These are phyloP conservation scores for Ophiostoma ulmi DNA, from an alignment of 2,329 filamentous ascomycete species.

Conservation along the genomic window DNA sequence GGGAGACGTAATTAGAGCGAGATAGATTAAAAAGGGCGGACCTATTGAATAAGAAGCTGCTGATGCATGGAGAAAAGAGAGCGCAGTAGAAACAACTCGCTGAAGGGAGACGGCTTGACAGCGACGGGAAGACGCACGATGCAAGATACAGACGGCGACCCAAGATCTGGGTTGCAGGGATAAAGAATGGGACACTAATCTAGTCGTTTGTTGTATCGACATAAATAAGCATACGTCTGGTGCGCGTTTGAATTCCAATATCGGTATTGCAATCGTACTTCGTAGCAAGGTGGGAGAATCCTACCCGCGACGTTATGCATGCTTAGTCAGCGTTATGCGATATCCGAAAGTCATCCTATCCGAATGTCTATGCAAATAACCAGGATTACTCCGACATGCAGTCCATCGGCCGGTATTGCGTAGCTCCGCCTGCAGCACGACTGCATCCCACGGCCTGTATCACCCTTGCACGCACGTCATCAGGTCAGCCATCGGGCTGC, in stretches of 20 bases:
- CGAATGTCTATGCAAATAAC: background rate
- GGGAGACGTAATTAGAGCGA: background rate
- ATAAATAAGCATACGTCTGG: too few relatives aligned
- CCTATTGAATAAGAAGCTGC: background rate
- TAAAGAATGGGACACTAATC: background rate
- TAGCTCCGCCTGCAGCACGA: slow-evolving; percentile 7
- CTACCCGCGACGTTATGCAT: too few relatives aligned
- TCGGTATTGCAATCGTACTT: too few relatives aligned
- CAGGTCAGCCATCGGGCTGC: background rate
- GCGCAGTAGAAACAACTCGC: background rate
- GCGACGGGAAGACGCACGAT: background rate
- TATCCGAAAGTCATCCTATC: too few relatives aligned
- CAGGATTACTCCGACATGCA: background rate
- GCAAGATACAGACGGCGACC: background rate
- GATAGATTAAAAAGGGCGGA: background rate
- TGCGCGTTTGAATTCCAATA: too few relatives aligned
- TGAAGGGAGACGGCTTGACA: background rate
- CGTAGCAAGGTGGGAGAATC: too few relatives aligned
- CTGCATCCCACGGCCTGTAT: background rate
- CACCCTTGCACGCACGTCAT: background rate
- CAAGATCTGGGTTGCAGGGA: slow-evolving; percentile 8
- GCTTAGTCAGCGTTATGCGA: too few relatives aligned
- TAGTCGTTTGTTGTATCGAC: background rate
- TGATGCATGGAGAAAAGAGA: background rate
- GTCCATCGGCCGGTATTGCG: background rate